Evolutionary conservation across 352 stramenopile genomes (phyloP), one percentile per base, ranked within the genome.

Genomic region (Plasmopara viticola): DNA sequence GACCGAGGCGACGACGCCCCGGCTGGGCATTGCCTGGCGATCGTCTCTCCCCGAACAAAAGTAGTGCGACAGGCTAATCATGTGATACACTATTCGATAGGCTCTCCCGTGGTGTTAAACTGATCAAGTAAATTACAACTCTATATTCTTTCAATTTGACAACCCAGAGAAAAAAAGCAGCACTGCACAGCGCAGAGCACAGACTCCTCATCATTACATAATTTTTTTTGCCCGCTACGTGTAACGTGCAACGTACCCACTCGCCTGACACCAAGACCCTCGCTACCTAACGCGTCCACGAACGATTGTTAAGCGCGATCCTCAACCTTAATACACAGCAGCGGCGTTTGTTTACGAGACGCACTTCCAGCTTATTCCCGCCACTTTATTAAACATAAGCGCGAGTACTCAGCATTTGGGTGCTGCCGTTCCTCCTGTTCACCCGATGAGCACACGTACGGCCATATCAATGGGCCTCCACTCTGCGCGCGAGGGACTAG

Each of bases 401-500:
- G 68, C 49, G 33, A 60, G 57, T 57, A 57, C 33, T 48, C 63
- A 62, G 35, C 67, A 37, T 72, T 60, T 37, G 58, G 74, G 56
- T 63, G 64, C 44, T 56, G 56, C 41, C 41, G 53, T 47, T 68
- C 68, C 53, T 60, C 18, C 17, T 51, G 48, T 45, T 17, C 33
- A n/a, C 35, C 53, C 43, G 51, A 59, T 40, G 38, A 52, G 46
- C 18, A 39, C 48, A 49, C 58, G 53, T 28, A 64, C 53, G 35
- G 60, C 48, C 54, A 87, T 86, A 74, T 86, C 78, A 34, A 81
- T 76, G 53, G 78, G 76, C 30, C 70, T 89, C 48, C 78, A 89
- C 68, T 81, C 80, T 25, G 75, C 78, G 15, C 76, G 78, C 47
- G 76, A 85, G 59, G 77, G 87, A 52, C 67, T 90, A 12, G 73